Evolutionary conservation across 495 filamentous ascomycete species (phyloP), one percentile per base, ranked within the genome.

Genomic region (Penicillium herquei): DNA sequence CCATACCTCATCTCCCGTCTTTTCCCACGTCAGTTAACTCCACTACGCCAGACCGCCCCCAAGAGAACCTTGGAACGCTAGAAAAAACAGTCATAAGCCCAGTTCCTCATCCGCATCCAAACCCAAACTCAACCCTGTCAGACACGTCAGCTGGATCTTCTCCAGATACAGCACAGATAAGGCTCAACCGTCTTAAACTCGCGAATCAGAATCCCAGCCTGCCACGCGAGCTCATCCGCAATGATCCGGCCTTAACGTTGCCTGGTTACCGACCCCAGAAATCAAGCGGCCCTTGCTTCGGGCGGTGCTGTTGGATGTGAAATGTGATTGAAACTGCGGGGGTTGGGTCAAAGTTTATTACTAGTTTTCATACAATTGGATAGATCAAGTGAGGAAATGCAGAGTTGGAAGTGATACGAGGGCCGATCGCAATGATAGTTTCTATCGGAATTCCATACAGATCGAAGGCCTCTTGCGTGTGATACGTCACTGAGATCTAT

Each of bases 121-220:
- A 26, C 21, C 21, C 21, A 26, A 26, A 26, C 21, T 26, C 13
- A 30, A 7, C 47, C 14, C 51, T 58, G 43, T 59, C 52, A 51
- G 49, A 61, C 57, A 61, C 52, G 61, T 66, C 64, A 66, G 55
- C 57, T 18, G 17, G 21, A 26, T 30, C 14, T 33, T 30, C 47
- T 21, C 17, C 34, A 39, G 31, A 35, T 41, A 26, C 12, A 49
- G 44, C 51, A 26, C 12, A 49, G 44, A 34, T 44, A 12, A 54
- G 32, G 43, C 12, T 42, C 51, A 54, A 54, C 51, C 41, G 43
- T 14, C 21, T 26, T 4, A 30, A 49, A 44, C 52, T 46, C 51
- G 42, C 43, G 49, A 49, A 55, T 39, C 13, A 52, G 21, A 31
- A 21, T 43, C 32, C 40, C 21, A 2, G 21, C 21, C 21, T 26